phyloP scores from a whole-genome alignment of 805 yeast genomes.

The Candida rishiriensis region DNA sequence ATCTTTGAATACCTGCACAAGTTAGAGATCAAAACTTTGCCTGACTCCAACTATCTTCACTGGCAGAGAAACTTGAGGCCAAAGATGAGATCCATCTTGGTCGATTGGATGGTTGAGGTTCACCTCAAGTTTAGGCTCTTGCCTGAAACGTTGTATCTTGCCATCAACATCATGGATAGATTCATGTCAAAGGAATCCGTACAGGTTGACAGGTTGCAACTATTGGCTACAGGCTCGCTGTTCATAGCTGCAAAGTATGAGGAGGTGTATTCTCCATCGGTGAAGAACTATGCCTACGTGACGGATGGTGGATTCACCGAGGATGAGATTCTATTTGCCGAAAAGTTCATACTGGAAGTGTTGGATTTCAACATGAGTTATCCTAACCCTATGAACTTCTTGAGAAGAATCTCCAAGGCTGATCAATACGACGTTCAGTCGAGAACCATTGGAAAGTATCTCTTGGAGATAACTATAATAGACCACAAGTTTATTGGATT shows the following conservation, averaged over 20 bases:
- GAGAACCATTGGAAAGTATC: slow-evolving; percentile 79
- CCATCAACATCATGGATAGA: slow-evolving; percentile 84
- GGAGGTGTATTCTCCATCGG: slow-evolving; percentile 85
- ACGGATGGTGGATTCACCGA: slow-evolving; percentile 83
- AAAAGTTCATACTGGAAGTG: slow-evolving; percentile 68
- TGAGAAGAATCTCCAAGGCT: slow-evolving; percentile 84
- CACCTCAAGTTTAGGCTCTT: slow-evolving; percentile 76
- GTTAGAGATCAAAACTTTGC: slow-evolving; percentile 69
- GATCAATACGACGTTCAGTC: slow-evolving; percentile 84
- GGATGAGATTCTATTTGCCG: slow-evolving; percentile 79
- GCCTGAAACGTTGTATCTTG: slow-evolving; percentile 81
- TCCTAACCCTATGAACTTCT: slow-evolving; percentile 87
- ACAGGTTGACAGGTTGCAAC: slow-evolving; percentile 73
- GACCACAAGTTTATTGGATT: slow-evolving; percentile 71
- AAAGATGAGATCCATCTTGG: slow-evolving; percentile 76
- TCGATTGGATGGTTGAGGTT: slow-evolving; percentile 93
- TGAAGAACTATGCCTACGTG: slow-evolving; percentile 79
- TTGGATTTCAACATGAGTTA: slow-evolving; percentile 72
- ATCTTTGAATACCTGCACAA: slow-evolving; percentile 76
- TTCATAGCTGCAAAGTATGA: slow-evolving; percentile 92
- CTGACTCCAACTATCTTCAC: slow-evolving; percentile 61
- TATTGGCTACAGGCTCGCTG: slow-evolving; percentile 78
- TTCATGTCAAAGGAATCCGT: slow-evolving; percentile 73
- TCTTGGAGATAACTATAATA: slow-evolving; percentile 71
- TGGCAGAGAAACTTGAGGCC: slow-evolving; percentile 70